Conservation (phyloP, 768 basidiomycete species). For the Russula griseocarnosa region DNA sequence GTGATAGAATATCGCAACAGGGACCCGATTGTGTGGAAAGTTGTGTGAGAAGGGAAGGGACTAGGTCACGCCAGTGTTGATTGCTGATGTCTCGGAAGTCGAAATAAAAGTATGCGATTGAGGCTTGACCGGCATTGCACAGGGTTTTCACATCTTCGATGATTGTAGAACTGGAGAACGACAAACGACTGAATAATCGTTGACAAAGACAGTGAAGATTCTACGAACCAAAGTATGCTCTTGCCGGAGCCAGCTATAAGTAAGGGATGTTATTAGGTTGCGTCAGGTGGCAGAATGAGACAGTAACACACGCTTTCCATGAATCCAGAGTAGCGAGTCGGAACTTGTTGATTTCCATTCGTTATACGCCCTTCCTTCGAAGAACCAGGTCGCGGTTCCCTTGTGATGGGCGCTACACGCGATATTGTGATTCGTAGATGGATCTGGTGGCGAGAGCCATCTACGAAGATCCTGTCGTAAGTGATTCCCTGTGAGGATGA, state of each 20-base stretch:
- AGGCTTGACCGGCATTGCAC: neutral
- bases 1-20: neutral
- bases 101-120: constrained; percentile 5
- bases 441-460: constrained; percentile 15
- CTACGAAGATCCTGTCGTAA: neutral
- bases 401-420: neutral
- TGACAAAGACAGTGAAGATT: neutral
- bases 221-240: constrained; percentile 12
- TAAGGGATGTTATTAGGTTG: no score
- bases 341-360: neutral
- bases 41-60: constrained; percentile 13
- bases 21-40: neutral
- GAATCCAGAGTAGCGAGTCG: constrained; percentile 2
- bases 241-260: constrained; percentile 13
- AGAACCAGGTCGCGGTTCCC: constrained; percentile 6
- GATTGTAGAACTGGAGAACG: constrained; percentile 3
- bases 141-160: neutral
- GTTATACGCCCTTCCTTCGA: neutral
- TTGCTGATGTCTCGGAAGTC: neutral
- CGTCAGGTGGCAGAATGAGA: neutral
- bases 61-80: neutral
- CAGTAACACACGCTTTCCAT: constrained; percentile 1
- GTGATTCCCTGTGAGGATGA: neutral
- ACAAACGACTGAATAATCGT: neutral
- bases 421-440: neutral